phyloP scores from a whole-genome alignment of 2,329 filamentous ascomycete genomes.

The Trichoderma brevicompactum region DNA sequence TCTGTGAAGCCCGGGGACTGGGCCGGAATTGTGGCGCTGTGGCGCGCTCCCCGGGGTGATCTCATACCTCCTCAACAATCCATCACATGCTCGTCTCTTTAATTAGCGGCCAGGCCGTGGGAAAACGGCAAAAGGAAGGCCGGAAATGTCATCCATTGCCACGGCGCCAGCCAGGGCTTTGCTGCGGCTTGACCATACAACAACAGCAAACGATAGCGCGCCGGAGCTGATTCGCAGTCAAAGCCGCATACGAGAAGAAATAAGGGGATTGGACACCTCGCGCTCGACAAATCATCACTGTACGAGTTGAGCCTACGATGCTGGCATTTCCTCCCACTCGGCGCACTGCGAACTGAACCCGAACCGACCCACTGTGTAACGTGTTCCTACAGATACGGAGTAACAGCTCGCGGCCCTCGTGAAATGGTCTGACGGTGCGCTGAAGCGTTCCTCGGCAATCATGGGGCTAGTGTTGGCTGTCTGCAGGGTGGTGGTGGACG shows the following conservation, averaged over 20 bases:
- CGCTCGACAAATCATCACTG: background rate
- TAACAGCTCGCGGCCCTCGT: constrained; percentile 11
- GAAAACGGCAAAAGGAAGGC: constrained; percentile 10
- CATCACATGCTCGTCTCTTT: constrained; percentile 29
- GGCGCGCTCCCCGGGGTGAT: constrained; percentile 21
- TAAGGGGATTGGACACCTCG: background rate
- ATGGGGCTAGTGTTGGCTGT: constrained; percentile 54
- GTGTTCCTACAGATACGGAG: background rate
- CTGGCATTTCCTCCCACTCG: background rate
- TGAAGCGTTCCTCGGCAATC: constrained; percentile 44
- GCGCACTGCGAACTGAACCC: constrained; percentile 17
- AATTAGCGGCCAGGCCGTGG: constrained; percentile 26
- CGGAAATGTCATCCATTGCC: constrained; percentile 24
- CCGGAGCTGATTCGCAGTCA: background rate
- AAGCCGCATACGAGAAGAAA: background rate
- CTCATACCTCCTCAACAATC: constrained; percentile 27
- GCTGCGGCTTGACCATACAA: background rate
- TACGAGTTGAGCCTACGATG: background rate
- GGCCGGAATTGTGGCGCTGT: constrained; percentile 24
- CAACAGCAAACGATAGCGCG: background rate
- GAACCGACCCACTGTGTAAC: constrained; percentile 18
- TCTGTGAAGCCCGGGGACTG: background rate
- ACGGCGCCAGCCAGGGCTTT: constrained; percentile 6
- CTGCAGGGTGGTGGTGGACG: constrained; percentile 64
- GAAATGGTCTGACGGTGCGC: constrained; percentile 38